Conservation (phyloP, 106 monocot genomes). For the Dendrobium chrysotoxum region DNA sequence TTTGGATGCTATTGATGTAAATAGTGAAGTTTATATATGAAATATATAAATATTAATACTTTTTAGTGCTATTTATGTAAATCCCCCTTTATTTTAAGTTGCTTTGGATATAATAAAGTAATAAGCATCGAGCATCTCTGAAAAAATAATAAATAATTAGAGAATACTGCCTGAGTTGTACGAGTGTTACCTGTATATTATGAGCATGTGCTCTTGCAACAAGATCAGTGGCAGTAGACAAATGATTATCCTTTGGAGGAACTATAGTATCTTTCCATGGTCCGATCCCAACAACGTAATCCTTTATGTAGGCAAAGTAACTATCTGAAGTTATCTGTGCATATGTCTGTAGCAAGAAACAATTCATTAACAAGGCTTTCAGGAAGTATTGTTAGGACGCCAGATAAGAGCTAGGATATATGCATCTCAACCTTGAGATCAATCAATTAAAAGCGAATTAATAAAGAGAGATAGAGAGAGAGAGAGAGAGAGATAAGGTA, state of each 20-base stretch:
- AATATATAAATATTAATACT: too few relatives aligned
- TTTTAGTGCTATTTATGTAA: too few relatives aligned
- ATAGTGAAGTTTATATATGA: too few relatives aligned
- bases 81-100: too few relatives aligned
- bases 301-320: constrained; percentile 49
- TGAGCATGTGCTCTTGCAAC: constrained; percentile 87
- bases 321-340: constrained; percentile 63
- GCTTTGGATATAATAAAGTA: too few relatives aligned
- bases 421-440: neutral
- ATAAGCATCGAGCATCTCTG: neutral
- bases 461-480: neutral
- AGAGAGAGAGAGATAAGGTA: neutral
- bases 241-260: constrained; percentile 36
- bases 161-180: too few relatives aligned
- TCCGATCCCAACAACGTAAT: constrained; percentile 67
- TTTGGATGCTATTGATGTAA: too few relatives aligned
- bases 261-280: constrained; percentile 83
- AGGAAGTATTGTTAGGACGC: neutral
- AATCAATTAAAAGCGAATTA: neutral
- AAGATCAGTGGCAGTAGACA: constrained; percentile 64
- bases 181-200: constrained; percentile 57
- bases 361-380: neutral
- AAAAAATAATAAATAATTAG: neutral
- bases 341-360: constrained; percentile 46
- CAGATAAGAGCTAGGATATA: neutral